Conservation (phyloP, 2,329 filamentous ascomycete genomes). For the Didymellaceae sp. region DNA sequence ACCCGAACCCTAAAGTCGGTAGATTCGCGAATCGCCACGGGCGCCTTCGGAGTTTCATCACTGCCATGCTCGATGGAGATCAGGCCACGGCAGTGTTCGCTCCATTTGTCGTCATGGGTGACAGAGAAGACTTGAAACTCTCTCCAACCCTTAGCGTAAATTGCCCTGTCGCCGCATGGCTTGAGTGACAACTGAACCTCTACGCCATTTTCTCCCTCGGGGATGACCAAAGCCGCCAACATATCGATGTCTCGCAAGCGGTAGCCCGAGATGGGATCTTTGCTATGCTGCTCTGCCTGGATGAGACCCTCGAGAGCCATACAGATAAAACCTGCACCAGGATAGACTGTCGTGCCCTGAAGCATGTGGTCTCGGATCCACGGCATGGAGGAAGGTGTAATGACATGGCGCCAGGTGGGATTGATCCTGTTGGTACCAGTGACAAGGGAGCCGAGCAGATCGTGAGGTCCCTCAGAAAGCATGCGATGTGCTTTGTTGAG, state of each 20-base stretch:
- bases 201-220: slow-evolving; percentile 33
- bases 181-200: slow-evolving; percentile 27
- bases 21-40: not conserved
- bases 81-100: slow-evolving; percentile 23
- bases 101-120: slow-evolving; percentile 20
- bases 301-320: slow-evolving; percentile 16
- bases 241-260: slow-evolving; percentile 29
- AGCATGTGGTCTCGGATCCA: slow-evolving; percentile 20
- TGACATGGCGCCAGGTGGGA: slow-evolving; percentile 25
- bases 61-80: slow-evolving; percentile 9
- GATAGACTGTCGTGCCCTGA: slow-evolving; percentile 25
- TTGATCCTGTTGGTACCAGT: slow-evolving; percentile 23
- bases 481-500: slow-evolving; percentile 27
- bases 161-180: slow-evolving; percentile 11
- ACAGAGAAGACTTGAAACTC: slow-evolving; percentile 28
- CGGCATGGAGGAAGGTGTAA: slow-evolving; percentile 21
- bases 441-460: slow-evolving; percentile 26
- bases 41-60: not conserved
- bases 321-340: slow-evolving; percentile 4
- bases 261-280: slow-evolving; percentile 7
- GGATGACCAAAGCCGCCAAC: slow-evolving; percentile 27
- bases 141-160: slow-evolving; percentile 16
- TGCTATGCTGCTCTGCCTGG: slow-evolving; percentile 1
- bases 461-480: slow-evolving; percentile 15
- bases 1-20: slow-evolving; percentile 1